phyloP scores from a whole-genome alignment of 805 yeast genomes.

The Jamesozyma rosinii region DNA sequence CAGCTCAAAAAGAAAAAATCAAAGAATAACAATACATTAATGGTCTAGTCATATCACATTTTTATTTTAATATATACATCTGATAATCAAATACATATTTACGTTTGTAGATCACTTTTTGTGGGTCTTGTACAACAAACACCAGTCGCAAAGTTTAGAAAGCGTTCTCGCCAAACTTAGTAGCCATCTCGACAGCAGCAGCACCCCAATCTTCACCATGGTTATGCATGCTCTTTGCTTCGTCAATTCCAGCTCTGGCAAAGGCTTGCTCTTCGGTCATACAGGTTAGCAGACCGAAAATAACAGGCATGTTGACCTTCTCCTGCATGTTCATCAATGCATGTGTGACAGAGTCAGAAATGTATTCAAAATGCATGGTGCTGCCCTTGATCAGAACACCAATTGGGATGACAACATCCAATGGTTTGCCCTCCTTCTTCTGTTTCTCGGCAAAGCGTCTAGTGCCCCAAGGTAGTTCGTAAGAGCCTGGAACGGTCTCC shows the following conservation, averaged over 20 bases:
- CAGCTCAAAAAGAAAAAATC: constrained; percentile 39
- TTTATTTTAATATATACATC: not conserved
- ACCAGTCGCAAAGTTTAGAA: constrained; percentile 2
- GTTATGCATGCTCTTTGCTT: constrained; percentile 59
- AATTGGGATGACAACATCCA: constrained; percentile 86
- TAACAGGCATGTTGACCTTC: constrained; percentile 63
- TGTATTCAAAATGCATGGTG: constrained; percentile 97
- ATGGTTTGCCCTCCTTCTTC: constrained; percentile 34
- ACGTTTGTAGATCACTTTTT: not conserved
- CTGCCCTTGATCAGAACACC: constrained; percentile 94
- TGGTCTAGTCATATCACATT: constrained; percentile 1
- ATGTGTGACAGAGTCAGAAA: constrained; percentile 79
- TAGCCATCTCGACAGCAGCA: constrained; percentile 93
- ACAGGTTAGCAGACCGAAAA: constrained; percentile 90
- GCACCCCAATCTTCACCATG: constrained; percentile 99
- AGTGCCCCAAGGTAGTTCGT: constrained; percentile 83
- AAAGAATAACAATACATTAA: constrained; percentile 11
- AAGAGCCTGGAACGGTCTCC: constrained; percentile 90
- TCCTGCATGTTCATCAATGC: constrained; percentile 78
- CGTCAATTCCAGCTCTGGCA: constrained; percentile 83
- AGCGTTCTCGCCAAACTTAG: constrained; percentile 32
- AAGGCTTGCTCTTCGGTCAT: constrained; percentile 90
- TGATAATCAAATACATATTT: not conserved
- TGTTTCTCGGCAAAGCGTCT: constrained; percentile 42
- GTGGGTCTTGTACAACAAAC: not conserved